Conservation (phyloP, 805 yeast species). For the Starmerella vaccinii region DNA sequence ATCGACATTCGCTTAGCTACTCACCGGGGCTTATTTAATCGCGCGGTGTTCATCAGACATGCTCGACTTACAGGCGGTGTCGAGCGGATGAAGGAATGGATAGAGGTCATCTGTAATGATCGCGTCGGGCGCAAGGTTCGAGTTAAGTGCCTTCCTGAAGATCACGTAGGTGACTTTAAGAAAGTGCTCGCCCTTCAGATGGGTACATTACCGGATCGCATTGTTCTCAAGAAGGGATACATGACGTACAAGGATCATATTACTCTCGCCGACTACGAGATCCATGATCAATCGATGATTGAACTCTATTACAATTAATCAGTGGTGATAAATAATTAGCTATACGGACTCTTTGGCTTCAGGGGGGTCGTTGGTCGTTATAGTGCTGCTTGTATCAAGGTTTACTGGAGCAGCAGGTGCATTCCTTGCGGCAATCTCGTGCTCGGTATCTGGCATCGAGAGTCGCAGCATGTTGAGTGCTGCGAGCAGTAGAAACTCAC, state of each 20-base stretch:
- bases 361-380: background rate
- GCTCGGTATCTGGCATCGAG: background rate
- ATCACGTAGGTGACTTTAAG: constrained; percentile 83
- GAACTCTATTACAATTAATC: constrained; percentile 44
- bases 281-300: constrained; percentile 77
- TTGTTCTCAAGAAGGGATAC: constrained; percentile 73
- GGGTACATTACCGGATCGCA: constrained; percentile 58
- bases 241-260: constrained; percentile 81
- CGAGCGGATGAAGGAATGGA: constrained; percentile 25
- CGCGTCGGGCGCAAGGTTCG: constrained; percentile 76
- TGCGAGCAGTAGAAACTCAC: constrained; percentile 5
- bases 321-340: too few species aligned
- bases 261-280: constrained; percentile 85
- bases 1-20: too few species aligned
- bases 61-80: too few species aligned
- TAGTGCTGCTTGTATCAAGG: background rate
- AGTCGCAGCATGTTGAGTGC: constrained; percentile 6
- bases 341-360: too few species aligned
- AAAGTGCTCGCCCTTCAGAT: constrained; percentile 71
- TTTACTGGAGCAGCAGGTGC: background rate
- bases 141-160: constrained; percentile 77
- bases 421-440: background rate
- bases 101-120: constrained; percentile 64
- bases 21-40: too few species aligned
- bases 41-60: too few species aligned